phyloP scores from a whole-genome alignment of 176 grass and related monocot species.

The Phyllostachys edulis region DNA sequence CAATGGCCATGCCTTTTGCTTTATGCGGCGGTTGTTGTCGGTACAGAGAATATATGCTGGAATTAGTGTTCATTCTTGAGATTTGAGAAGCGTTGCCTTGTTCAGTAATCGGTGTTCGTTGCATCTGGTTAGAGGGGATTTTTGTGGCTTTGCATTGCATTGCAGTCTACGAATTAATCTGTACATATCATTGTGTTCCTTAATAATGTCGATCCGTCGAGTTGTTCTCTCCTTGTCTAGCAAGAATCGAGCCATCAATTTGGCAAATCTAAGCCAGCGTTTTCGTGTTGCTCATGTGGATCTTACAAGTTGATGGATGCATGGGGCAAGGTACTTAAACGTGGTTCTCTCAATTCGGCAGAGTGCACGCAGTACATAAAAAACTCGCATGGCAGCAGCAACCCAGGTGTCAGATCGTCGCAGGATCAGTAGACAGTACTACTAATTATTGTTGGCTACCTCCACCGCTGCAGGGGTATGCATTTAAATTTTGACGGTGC shows the following conservation, averaged over 20 bases:
- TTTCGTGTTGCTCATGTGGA: not conserved
- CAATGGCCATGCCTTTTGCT: not conserved
- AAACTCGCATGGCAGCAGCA: not conserved
- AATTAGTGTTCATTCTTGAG: not conserved
- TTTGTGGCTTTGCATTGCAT: not conserved
- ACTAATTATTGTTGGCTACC: not conserved
- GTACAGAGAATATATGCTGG: not conserved
- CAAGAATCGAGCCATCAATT: not conserved
- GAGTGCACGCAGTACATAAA: not conserved
- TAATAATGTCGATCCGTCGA: not conserved
- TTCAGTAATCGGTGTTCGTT: not conserved
- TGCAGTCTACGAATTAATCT: not conserved
- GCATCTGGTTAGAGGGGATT: not conserved
- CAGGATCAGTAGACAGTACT: too few species aligned
- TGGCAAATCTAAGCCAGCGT: not conserved
- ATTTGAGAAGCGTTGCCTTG: not conserved
- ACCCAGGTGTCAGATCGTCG: too few species aligned
- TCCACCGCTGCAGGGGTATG: not conserved
- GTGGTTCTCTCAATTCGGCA: too few species aligned
- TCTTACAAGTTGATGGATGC: not conserved
- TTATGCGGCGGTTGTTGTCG: not conserved
- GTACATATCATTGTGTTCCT: not conserved
- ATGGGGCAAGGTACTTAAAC: not conserved
- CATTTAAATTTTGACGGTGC: slow-evolving; percentile 14
- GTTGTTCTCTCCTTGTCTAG: not conserved